These are phyloP conservation scores for Actinomortierella wolfii DNA, from an alignment of 371 early-diverging fungal genomes.

Conservation along the genomic window DNA sequence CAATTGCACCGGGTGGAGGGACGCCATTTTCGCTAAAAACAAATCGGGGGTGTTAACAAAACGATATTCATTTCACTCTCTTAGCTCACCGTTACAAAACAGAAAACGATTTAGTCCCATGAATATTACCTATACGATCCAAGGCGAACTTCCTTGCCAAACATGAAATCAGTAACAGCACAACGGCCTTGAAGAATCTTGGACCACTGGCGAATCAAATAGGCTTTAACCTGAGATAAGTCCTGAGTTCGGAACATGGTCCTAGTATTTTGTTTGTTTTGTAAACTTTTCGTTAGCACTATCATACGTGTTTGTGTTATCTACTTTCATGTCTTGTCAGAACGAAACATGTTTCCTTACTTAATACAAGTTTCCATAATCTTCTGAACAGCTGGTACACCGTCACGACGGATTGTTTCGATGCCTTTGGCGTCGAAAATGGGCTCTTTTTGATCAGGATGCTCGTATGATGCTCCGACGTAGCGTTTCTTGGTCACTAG, in stretches of 20 bases:
- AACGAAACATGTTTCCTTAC: slow-evolving; percentile 48
- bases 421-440: slow-evolving; percentile 94
- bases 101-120: neutral
- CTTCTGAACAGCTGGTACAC: slow-evolving; percentile 77
- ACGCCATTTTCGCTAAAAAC: slow-evolving; percentile 19
- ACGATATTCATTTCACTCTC: neutral
- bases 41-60: neutral
- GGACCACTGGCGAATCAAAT: slow-evolving; percentile 69
- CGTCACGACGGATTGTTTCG: slow-evolving; percentile 90
- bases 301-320: too few relatives aligned
- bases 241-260: slow-evolving; percentile 81
- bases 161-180: slow-evolving; percentile 77
- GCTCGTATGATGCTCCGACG: slow-evolving; percentile 84
- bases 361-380: slow-evolving; percentile 76
- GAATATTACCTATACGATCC: slow-evolving; percentile 63
- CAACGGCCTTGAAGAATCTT: slow-evolving; percentile 72
- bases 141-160: slow-evolving; percentile 84
- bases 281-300: neutral
- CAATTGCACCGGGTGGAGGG: slow-evolving; percentile 77
- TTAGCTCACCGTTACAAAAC: neutral
- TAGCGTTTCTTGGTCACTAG: slow-evolving; percentile 91
- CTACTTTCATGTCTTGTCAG: neutral
- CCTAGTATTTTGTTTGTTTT: slow-evolving; percentile 38
- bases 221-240: slow-evolving; percentile 77
- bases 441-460: slow-evolving; percentile 59